These are phyloP conservation scores for Boletus sp. DNA, from an alignment of 768 basidiomycete species.

Conservation along the genomic window DNA sequence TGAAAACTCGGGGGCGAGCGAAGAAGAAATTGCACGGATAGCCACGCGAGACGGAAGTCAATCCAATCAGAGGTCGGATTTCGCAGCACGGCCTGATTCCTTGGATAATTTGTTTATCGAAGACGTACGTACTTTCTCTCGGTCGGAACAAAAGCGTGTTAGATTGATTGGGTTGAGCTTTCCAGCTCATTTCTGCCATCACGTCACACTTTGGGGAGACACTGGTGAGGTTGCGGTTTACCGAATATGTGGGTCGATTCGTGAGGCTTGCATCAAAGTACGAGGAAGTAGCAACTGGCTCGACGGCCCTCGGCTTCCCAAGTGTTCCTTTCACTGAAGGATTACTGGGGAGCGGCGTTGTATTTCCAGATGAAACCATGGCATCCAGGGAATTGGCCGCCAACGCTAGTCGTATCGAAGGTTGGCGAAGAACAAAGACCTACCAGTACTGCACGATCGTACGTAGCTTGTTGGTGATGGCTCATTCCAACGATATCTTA, in stretches of 20 bases:
- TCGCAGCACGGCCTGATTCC: slow-evolving; percentile 52
- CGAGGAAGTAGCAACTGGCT: slow-evolving; percentile 75
- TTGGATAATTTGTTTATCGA: slow-evolving; percentile 89
- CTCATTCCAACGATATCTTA: slow-evolving; percentile 5
- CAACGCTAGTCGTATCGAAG: slow-evolving; percentile 86
- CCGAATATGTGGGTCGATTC: slow-evolving; percentile 86
- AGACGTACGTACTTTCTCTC: slow-evolving; percentile 56
- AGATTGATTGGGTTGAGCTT: background rate
- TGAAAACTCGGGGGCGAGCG: slow-evolving; percentile 58
- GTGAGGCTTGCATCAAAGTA: slow-evolving; percentile 86
- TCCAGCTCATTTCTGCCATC: slow-evolving; percentile 73
- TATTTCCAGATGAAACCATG: slow-evolving; percentile 68
- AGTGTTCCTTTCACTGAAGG: slow-evolving; percentile 46
- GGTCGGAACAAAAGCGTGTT: background rate
- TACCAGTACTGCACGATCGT: slow-evolving; percentile 75
- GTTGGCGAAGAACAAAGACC: slow-evolving; percentile 81
- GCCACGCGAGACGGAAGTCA: slow-evolving; percentile 49
- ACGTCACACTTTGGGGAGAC: slow-evolving; percentile 90
- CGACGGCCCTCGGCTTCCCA: slow-evolving; percentile 74
- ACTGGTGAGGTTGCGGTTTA: slow-evolving; percentile 82
- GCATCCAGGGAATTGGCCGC: slow-evolving; percentile 66
- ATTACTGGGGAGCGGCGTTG: slow-evolving; percentile 73
- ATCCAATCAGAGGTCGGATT: slow-evolving; percentile 51
- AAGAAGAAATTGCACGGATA: slow-evolving; percentile 66
- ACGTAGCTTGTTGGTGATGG: slow-evolving; percentile 21